phyloP scores from a whole-genome alignment of 768 basidiomycete genomes.

The Cubamyces sp. region DNA sequence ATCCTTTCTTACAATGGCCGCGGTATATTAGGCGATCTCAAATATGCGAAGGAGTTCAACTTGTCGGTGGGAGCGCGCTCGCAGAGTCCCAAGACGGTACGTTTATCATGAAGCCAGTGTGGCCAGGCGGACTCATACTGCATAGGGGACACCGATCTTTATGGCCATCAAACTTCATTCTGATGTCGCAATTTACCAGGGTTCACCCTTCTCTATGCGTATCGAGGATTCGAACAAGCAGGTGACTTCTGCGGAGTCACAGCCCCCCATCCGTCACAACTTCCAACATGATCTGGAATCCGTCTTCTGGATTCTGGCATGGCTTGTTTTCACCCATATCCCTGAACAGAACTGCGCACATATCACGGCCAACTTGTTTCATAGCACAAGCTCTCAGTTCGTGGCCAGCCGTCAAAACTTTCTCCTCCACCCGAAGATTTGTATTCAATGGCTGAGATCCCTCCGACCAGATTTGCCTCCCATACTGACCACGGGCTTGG shows the following conservation, averaged over 20 bases:
- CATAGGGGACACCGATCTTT: not conserved
- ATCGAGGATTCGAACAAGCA: not conserved
- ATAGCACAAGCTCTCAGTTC: not conserved
- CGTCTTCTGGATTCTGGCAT: constrained; percentile 7
- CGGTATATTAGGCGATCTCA: constrained; percentile 3
- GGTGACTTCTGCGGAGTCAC: not conserved
- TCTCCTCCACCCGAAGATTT: not conserved
- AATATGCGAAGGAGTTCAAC: constrained; percentile 9
- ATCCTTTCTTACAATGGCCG: not conserved
- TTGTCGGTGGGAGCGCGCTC: not conserved
- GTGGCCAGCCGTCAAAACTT: not conserved
- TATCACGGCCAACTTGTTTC: not conserved
- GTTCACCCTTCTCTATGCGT: not conserved
- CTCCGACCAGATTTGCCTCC: constrained; percentile 2
- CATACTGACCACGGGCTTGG: not conserved
- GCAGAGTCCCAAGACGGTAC: constrained; percentile 6
- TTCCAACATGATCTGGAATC: constrained; percentile 9
- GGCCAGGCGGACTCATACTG: not conserved
- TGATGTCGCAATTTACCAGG: not conserved
- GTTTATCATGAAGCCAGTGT: not conserved
- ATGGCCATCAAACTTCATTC: constrained; percentile 1
- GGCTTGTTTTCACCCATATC: constrained; percentile 8
- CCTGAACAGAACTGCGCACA: not conserved
- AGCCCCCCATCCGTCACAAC: not conserved
- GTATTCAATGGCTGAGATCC: not conserved